phyloP scores from a whole-genome alignment of 2,329 filamentous ascomycete genomes.

The Aspergillus aculeatus region DNA sequence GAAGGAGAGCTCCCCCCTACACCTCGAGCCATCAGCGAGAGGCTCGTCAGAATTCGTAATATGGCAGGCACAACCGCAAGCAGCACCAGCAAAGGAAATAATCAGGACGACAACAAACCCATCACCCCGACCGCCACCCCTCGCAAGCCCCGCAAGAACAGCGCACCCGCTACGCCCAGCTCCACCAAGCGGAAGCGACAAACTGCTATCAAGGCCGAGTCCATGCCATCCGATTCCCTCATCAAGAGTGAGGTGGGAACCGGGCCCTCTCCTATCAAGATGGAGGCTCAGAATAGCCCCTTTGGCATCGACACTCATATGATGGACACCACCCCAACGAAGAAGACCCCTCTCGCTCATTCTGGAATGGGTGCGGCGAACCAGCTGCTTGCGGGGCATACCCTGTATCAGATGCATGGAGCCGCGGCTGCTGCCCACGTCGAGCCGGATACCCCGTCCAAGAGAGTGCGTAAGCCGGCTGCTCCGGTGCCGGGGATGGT shows the following conservation, averaged over 20 bases:
- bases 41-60: constrained; percentile 37
- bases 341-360: constrained; percentile 6
- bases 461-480: constrained; percentile 22
- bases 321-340: not conserved
- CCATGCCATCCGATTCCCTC: not conserved
- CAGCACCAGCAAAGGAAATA: constrained; percentile 17
- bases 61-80: constrained; percentile 19
- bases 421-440: not conserved
- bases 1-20: constrained; percentile 30
- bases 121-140: constrained; percentile 13
- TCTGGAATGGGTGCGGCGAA: not conserved
- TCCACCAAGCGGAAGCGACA: constrained; percentile 21
- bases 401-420: not conserved
- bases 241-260: constrained; percentile 4
- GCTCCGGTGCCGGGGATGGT: constrained; percentile 19
- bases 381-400: not conserved
- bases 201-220: not conserved
- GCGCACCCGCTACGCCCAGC: constrained; percentile 11
- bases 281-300: constrained; percentile 2
- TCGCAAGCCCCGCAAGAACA: constrained; percentile 12
- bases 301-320: not conserved
- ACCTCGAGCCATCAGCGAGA: constrained; percentile 42
- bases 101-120: not conserved
- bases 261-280: constrained; percentile 9
- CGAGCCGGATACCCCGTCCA: constrained; percentile 10